A percentile compares a stretch with the other conserved stretches of the same genome.
Evolutionary conservation across 306 rosid species (phyloP).

Genomic region (Albizia julibrissin): DNA sequence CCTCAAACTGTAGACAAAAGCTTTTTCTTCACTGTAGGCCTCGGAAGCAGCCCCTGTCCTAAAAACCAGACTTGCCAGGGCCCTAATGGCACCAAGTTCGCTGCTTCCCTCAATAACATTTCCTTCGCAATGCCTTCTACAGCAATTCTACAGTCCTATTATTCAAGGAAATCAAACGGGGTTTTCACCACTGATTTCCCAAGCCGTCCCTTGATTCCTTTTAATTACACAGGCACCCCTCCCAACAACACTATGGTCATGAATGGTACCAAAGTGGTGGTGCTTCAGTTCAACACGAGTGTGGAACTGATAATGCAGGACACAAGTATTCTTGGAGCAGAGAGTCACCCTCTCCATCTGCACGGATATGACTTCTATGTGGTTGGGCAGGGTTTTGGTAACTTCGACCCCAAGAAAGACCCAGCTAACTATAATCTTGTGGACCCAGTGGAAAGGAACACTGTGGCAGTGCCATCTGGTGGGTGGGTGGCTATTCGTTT

Average conservation of each 20-base stretch:
- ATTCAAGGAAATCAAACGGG: conserved; percentile 38
- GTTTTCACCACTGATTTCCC: conserved; percentile 36
- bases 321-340: conserved; percentile 35
- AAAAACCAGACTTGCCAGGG: conserved; percentile 42
- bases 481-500: conserved; percentile 41
- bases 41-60: conserved; percentile 35
- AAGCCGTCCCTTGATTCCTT: conserved; percentile 9
- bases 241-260: conserved; percentile 31
- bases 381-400: conserved; percentile 40
- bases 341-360: conserved; percentile 36
- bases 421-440: conserved; percentile 31
- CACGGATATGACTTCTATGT: conserved; percentile 35
- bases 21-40: conserved; percentile 41
- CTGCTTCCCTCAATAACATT: conserved; percentile 35
- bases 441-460: conserved; percentile 39
- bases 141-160: conserved; percentile 31
- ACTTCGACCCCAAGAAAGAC: conserved; percentile 38
- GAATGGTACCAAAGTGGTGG: conserved; percentile 34
- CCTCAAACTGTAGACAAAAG: conserved; percentile 34
- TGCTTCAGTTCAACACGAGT: conserved; percentile 35
- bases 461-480: conserved; percentile 37
- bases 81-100: conserved; percentile 33
- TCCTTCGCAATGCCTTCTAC: conserved; percentile 29
- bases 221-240: conserved; percentile 37
- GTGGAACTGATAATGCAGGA: conserved; percentile 36